Evolutionary conservation across 805 yeast species (phyloP).

Genomic region (Kuraishia piskuri): DNA sequence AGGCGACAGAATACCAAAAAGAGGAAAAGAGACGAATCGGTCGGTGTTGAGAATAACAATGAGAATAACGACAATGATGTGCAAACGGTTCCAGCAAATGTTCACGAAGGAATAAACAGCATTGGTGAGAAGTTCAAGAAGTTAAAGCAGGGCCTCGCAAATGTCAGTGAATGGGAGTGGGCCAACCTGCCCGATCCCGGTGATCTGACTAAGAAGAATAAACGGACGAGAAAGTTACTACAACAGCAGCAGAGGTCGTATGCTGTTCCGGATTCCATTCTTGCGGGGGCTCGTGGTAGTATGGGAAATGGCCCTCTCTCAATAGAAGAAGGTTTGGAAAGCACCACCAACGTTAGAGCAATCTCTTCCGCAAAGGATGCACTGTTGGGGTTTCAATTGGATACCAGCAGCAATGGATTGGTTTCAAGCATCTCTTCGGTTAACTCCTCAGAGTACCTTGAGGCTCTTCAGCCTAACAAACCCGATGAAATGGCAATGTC

Average conservation of each 20-base stretch:
- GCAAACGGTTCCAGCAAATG: constrained; percentile 4
- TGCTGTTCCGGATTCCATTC: constrained; percentile 72
- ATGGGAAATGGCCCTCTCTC: constrained; percentile 11
- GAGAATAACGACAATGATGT: not conserved
- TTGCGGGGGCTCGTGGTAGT: constrained; percentile 29
- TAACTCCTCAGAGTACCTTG: constrained; percentile 27
- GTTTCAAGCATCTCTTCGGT: constrained; percentile 5
- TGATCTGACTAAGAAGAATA: constrained; percentile 75
- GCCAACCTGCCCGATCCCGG: constrained; percentile 76
- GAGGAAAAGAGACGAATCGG: constrained; percentile 6
- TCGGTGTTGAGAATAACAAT: constrained; percentile 6
- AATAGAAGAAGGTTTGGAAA: constrained; percentile 19
- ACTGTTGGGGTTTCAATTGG: constrained; percentile 46
- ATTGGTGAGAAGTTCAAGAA: constrained; percentile 57
- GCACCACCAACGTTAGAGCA: constrained; percentile 27
- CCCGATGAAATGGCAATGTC: constrained; percentile 6
- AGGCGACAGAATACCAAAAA: constrained; percentile 11
- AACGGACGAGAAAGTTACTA: constrained; percentile 54
- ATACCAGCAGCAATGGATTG: constrained; percentile 18
- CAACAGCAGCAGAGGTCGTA: constrained; percentile 63
- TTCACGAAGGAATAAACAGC: constrained; percentile 17
- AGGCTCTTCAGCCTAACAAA: constrained; percentile 24
- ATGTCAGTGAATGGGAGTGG: constrained; percentile 71
- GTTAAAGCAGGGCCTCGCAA: constrained; percentile 51
- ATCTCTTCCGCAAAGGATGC: constrained; percentile 59